Percentiles rank a stretch among this genome's conserved stretches.
These are phyloP conservation scores for Coemansia sp. DNA, from an alignment of 192 early-diverging fungal genomes.

Conservation along the genomic window DNA sequence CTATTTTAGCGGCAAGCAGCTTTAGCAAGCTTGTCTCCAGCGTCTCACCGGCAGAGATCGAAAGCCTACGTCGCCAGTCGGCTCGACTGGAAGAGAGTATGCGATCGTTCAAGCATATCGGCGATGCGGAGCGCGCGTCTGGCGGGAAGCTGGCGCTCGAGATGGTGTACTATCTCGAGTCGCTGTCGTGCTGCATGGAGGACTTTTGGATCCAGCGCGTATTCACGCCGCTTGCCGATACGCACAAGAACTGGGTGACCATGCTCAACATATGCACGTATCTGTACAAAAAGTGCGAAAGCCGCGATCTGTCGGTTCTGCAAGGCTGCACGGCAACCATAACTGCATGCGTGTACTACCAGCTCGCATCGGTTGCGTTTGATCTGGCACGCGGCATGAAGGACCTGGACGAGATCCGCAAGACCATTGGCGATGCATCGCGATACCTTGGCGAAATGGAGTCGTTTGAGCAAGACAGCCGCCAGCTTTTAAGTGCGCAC, in stretches of 20 bases:
- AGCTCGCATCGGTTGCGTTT: slow-evolving; percentile 21
- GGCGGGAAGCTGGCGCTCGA: slow-evolving; percentile 31
- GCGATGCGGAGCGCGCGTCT: slow-evolving; percentile 33
- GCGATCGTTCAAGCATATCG: slow-evolving; percentile 43
- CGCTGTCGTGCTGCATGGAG: slow-evolving; percentile 47
- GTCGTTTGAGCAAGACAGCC: slow-evolving; percentile 16
- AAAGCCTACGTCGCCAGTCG: slow-evolving; percentile 28
- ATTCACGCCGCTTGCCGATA: slow-evolving; percentile 20
- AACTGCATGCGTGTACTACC: slow-evolving; percentile 31
- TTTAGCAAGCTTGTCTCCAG: neutral
- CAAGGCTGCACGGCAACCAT: slow-evolving; percentile 37
- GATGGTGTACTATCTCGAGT: slow-evolving; percentile 43
- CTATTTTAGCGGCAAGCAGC: neutral
- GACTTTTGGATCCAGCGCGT: slow-evolving; percentile 41
- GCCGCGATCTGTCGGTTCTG: slow-evolving; percentile 16
- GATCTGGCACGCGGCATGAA: slow-evolving; percentile 12
- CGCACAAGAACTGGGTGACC: slow-evolving; percentile 41
- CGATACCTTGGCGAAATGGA: slow-evolving; percentile 25
- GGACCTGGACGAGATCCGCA: slow-evolving; percentile 3
- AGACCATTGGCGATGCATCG: slow-evolving; percentile 14
- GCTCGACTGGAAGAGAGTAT: slow-evolving; percentile 24
- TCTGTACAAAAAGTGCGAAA: slow-evolving; percentile 20
- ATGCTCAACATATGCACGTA: slow-evolving; percentile 42
- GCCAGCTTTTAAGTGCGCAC: slow-evolving; percentile 20
- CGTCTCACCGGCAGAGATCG: slow-evolving; percentile 20